phyloP scores from a whole-genome alignment of 305 asterid genomes.

The Nicotiana rustica region DNA sequence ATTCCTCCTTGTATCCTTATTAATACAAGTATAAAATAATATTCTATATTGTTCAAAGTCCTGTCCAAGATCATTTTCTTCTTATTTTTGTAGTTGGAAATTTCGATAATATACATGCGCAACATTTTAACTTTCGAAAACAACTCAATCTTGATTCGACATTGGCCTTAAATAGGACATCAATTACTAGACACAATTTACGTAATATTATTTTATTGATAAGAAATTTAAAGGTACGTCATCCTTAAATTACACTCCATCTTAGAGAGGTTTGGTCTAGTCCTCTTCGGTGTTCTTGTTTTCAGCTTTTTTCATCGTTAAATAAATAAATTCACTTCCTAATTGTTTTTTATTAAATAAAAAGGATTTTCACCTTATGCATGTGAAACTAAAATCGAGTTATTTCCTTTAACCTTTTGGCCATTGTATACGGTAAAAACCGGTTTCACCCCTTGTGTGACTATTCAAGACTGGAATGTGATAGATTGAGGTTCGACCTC shows the following conservation, averaged over 20 bases:
- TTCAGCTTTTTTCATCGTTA: background rate
- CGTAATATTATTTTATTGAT: background rate
- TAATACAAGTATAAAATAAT: no score
- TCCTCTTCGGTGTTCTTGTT: slow-evolving; percentile 7
- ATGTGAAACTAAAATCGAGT: background rate
- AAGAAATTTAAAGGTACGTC: background rate
- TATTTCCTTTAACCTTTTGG: background rate
- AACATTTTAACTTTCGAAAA: background rate
- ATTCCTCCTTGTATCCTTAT: background rate
- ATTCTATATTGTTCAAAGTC: no score
- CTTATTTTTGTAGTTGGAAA: no score
- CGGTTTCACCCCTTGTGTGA: no score
- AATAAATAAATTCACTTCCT: background rate
- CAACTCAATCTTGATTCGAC: background rate
- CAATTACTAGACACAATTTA: background rate
- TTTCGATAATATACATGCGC: no score
- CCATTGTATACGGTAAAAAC: background rate
- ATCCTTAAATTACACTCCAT: background rate
- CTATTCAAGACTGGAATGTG: no score
- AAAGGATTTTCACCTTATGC: background rate
- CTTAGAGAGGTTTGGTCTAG: background rate
- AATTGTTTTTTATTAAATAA: no score
- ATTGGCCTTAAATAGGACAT: background rate
- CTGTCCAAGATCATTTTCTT: no score
- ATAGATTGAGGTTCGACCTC: no score